Evolutionary conservation across 2,329 filamentous ascomycete species (phyloP), one percentile per base, ranked within the genome.

Genomic region (Alternaria ethzedia): DNA sequence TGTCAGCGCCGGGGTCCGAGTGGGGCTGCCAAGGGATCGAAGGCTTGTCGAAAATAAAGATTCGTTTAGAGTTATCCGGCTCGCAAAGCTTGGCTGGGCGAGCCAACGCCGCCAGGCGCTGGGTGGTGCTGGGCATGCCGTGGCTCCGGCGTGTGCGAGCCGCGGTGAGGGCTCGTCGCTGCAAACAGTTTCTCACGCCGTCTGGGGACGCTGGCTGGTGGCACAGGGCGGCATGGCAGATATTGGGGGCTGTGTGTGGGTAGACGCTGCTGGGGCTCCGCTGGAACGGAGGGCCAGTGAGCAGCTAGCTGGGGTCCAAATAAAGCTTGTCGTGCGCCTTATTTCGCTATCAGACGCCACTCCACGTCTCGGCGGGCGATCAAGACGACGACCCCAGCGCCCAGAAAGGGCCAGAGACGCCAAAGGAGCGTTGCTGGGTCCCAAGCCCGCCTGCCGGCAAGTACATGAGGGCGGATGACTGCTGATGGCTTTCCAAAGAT

Each of bases 321-420:
- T 70, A 79, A 78, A 79, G 76, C 77, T 79, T 78, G 75, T 71
- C 70, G 64, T 71, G 72, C 75, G 74, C 72, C 72, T 75, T 77
- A 73, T 75, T 74, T 74, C 70, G 67, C 74, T 75, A 72, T 77
- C 72, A 71, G 68, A 71, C 75, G 75, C 76, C 75, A 77, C 74
- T 69, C 72, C 74, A 76, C 70, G 71, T 66, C 72, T 78, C 64
- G 75, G 75, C 74, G 74, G 58, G 66, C 73, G 75, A 78, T 78
- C 77, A 75, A 60, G 61, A 70, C 57, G 64, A 67, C 67, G 68
- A 70, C 68, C 64, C 64, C 69, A 70, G 71, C 70, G 72, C 75
- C 72, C 63, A 75, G 70, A 74, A 71, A 68, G 64, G 68, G 50
- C 72, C 68, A 66, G 73, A 70, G 70, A 36, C 49, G 49, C 28